Conservation (phyloP, 495 filamentous ascomycete species). For the Margaritispora aquatica region DNA sequence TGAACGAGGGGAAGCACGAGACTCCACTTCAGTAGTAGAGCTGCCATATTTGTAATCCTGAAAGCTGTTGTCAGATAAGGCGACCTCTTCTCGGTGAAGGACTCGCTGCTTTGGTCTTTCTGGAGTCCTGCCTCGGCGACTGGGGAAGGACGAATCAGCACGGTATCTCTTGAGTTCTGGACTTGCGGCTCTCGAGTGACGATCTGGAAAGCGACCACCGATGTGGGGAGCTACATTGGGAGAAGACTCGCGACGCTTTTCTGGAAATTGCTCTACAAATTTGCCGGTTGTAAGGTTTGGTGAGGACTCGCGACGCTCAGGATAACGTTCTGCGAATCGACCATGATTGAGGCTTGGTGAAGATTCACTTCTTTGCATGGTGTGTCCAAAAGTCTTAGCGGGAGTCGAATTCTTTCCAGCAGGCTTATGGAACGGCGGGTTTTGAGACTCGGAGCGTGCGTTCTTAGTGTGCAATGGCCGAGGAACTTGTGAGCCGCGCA, state of each 20-base stretch:
- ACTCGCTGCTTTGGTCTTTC: neutral
- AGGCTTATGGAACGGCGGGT: neutral
- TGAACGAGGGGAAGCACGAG: neutral
- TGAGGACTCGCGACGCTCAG: neutral
- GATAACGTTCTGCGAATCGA: neutral
- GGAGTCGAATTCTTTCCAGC: neutral
- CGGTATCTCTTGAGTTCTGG: neutral
- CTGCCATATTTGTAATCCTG: neutral
- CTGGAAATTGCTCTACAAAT: neutral
- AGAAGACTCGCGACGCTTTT: neutral
- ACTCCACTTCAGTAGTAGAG: neutral
- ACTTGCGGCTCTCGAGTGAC: neutral
- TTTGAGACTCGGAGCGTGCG: constrained; percentile 6
- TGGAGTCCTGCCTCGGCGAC: neutral
- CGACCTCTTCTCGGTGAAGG: neutral
- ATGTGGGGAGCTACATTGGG: neutral
- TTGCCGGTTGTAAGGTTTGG: neutral
- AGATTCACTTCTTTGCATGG: constrained; percentile 12
- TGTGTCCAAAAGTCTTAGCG: neutral
- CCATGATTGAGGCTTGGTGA: constrained; percentile 4
- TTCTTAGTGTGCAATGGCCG: constrained; percentile 8
- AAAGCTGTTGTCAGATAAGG: neutral
- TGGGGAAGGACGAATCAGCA: neutral
- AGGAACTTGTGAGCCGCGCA: neutral
- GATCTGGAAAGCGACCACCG: neutral